Evolutionary conservation across 345 rosid species (phyloP).

Genomic region (Conringia planisiliqua): DNA sequence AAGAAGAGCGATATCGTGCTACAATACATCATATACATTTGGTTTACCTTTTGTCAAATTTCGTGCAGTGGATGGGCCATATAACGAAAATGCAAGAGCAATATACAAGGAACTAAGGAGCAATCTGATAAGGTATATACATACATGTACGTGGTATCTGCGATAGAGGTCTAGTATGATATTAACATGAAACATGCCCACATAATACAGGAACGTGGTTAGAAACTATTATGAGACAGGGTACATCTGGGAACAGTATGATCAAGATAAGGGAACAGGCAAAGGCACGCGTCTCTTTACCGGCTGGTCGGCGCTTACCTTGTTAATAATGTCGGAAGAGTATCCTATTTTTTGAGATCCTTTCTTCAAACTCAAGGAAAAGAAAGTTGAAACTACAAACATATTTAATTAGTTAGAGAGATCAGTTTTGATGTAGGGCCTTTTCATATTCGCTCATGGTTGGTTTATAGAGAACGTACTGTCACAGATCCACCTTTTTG

Average conservation of each 20-base stretch:
- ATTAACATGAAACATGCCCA: slow-evolving; percentile 5
- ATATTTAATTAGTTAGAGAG: slow-evolving; percentile 2
- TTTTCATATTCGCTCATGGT: not conserved
- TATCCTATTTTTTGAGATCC: slow-evolving; percentile 37
- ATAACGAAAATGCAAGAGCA: slow-evolving; percentile 55
- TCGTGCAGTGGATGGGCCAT: slow-evolving; percentile 76
- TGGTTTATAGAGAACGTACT: not conserved
- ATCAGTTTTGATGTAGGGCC: slow-evolving; percentile 17
- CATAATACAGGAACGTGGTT: slow-evolving; percentile 64
- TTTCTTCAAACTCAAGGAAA: not conserved
- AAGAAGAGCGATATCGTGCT: not conserved
- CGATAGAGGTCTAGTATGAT: not conserved
- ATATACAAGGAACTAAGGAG: slow-evolving; percentile 64
- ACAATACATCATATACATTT: not conserved
- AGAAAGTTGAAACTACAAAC: not conserved
- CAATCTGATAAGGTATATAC: slow-evolving; percentile 69
- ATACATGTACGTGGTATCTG: not conserved
- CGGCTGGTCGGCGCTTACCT: slow-evolving; percentile 87
- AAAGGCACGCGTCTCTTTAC: slow-evolving; percentile 80
- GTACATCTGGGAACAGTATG: slow-evolving; percentile 94
- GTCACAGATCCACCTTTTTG: slow-evolving; percentile 1
- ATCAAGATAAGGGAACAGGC: slow-evolving; percentile 75
- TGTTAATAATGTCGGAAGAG: slow-evolving; percentile 78
- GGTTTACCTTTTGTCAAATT: not conserved
- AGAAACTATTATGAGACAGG: slow-evolving; percentile 70